A percentile compares a stretch with the other conserved stretches of the same genome.
Evolutionary conservation across 176 grass and related monocot species (phyloP).

Genomic region (Guadua angustifolia): DNA sequence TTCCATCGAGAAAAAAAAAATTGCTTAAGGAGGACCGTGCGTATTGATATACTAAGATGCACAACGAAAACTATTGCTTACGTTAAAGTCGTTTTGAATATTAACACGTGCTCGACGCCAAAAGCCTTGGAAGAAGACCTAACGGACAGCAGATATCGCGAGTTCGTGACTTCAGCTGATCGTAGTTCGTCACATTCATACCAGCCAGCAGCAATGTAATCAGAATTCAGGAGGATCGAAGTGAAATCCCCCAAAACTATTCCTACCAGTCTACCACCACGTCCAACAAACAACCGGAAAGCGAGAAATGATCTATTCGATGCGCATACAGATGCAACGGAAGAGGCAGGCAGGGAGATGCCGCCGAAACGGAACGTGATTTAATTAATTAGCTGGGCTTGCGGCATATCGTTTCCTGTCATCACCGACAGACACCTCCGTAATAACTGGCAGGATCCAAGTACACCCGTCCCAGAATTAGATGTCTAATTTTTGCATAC

Average conservation of each 20-base stretch:
- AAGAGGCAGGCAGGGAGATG: neutral
- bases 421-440: conserved; percentile 26
- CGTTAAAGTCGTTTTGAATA: neutral
- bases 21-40: neutral
- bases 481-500: neutral
- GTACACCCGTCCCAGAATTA: conserved; percentile 26
- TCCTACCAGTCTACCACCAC: neutral
- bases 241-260: neutral
- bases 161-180: neutral
- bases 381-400: neutral
- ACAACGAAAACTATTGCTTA: neutral
- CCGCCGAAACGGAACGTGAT: conserved; percentile 2
- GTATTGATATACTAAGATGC: neutral
- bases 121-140: neutral
- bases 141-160: neutral
- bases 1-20: neutral
- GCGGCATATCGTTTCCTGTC: neutral
- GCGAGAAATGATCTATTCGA: conserved; percentile 6
- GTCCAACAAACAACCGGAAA: neutral
- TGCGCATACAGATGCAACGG: neutral
- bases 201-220: neutral
- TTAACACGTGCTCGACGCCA: neutral
- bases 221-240: neutral
- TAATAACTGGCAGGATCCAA: conserved; percentile 32
- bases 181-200: neutral